phyloP scores from a whole-genome alignment of 768 basidiomycete species.

The Russula vinacea region DNA sequence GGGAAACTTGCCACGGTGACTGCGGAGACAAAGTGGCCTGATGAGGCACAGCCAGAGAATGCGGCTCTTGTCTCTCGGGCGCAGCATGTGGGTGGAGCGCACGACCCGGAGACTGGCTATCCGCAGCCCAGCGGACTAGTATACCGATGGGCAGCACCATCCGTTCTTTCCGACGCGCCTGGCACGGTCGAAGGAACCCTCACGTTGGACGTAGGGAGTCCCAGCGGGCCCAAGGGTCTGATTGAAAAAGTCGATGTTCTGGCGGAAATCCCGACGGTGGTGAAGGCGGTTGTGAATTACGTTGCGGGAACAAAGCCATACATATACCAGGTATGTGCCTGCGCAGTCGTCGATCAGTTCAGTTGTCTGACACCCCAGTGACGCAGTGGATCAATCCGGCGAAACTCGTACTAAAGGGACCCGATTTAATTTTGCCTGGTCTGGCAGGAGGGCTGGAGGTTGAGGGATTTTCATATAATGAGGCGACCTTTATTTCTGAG shows the following conservation, averaged over 20 bases:
- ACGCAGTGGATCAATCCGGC: constrained; percentile 56
- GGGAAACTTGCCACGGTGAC: constrained; percentile 75
- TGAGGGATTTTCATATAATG: constrained; percentile 75
- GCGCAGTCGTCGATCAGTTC: neutral
- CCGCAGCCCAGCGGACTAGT: constrained; percentile 61
- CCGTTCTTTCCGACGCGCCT: constrained; percentile 50
- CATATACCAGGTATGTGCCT: constrained; percentile 79
- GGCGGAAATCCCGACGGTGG: constrained; percentile 88
- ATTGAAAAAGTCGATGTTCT: constrained; percentile 94
- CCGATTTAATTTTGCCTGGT: constrained; percentile 43
- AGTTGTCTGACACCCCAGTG: neutral
- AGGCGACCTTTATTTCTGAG: constrained; percentile 84
- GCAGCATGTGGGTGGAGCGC: constrained; percentile 54
- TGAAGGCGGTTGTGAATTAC: constrained; percentile 91
- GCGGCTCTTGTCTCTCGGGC: constrained; percentile 60
- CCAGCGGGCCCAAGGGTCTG: constrained; percentile 63
- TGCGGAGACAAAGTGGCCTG: constrained; percentile 75
- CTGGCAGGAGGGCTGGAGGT: constrained; percentile 45
- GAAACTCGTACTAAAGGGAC: constrained; percentile 49
- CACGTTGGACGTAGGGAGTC: constrained; percentile 54
- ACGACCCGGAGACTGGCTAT: constrained; percentile 83
- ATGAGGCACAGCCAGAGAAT: constrained; percentile 47
- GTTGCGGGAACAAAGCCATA: constrained; percentile 91
- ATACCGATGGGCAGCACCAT: constrained; percentile 77
- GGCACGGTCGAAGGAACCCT: constrained; percentile 58